These are phyloP conservation scores for Russula abietina DNA, from an alignment of 768 basidiomycete species.

Conservation along the genomic window DNA sequence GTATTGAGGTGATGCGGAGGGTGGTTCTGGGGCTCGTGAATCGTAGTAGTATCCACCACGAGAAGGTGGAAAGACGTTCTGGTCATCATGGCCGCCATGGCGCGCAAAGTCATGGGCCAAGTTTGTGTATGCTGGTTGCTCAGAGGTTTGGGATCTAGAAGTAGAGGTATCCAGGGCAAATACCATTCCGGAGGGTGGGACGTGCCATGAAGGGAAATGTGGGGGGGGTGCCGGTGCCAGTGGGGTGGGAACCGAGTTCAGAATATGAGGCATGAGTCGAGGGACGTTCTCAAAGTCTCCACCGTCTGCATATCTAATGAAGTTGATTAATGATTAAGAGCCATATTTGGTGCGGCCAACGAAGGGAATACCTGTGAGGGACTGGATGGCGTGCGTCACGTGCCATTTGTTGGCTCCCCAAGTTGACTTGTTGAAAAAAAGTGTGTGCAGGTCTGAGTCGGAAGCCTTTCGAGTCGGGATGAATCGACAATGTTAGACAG, in stretches of 20 bases:
- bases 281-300: neutral
- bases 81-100: neutral
- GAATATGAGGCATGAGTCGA: neutral
- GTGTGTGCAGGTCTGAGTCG: neutral
- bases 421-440: no score
- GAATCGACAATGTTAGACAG: neutral
- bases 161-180: neutral
- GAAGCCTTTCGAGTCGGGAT: neutral
- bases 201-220: neutral
- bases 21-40: neutral
- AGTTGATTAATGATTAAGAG: neutral
- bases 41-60: slow-evolving; percentile 1
- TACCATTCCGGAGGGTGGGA: neutral
- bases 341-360: neutral
- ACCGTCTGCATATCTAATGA: neutral
- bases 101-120: neutral
- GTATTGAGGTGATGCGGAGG: neutral
- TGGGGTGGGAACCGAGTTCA: neutral
- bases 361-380: slow-evolving; percentile 4
- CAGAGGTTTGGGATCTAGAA: neutral
- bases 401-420: no score
- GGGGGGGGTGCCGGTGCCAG: no score
- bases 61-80: neutral
- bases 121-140: neutral
- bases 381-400: no score